Base-by-base conservation (phyloP, 192 early-diverging fungal species). In the Coemansia sp. region DNA sequence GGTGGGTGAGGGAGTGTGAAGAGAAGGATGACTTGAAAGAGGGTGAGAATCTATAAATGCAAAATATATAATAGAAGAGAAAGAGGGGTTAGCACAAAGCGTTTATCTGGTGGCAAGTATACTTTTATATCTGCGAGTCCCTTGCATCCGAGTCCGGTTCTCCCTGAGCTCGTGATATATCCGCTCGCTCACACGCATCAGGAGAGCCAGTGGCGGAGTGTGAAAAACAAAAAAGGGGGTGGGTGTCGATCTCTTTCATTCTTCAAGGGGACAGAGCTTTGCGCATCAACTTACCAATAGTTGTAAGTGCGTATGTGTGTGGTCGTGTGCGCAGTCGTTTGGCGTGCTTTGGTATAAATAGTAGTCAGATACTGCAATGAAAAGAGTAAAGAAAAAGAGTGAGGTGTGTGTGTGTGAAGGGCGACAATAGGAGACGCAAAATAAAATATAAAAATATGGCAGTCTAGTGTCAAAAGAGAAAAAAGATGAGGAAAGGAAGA, bases 1-100 rank as follows among this genome's bases (percentile, higher is more conserved):
- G 45, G n/a, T 66, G 42, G 63, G 57, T 57, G 48, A 61, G 25
- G 41, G 44, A 60, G 63, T 23, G 31, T 27, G 32, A 51, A 60
- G 46, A 23, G 32, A 41, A 31, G 36, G 46, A 57, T 34, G 32
- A 38, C 36, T 25, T 25, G 19, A 41, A 41, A n/a, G 15, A 32
- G 14, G 23, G 27, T 17, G 29, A 17, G 27, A n/a, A 58, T 34
- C 55, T 58, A 58, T 17, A 6, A 58, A 53, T 58, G 46, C 50
- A 58, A 60, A 23, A 63, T 36, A n/a, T 15, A 15, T 6, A 58
- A 55, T 34, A 58, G 15, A 25, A 51, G 37, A 50, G 21, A 59
- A 64, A 37, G 58, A 10, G 5, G 6, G 46, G 21, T 50, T 50
- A 23, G 19, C 46, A 50, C 46, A 21, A 21, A 23, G 5, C 21